Conservation (phyloP, 2,329 filamentous ascomycete species). For the Alternaria brassicae region DNA sequence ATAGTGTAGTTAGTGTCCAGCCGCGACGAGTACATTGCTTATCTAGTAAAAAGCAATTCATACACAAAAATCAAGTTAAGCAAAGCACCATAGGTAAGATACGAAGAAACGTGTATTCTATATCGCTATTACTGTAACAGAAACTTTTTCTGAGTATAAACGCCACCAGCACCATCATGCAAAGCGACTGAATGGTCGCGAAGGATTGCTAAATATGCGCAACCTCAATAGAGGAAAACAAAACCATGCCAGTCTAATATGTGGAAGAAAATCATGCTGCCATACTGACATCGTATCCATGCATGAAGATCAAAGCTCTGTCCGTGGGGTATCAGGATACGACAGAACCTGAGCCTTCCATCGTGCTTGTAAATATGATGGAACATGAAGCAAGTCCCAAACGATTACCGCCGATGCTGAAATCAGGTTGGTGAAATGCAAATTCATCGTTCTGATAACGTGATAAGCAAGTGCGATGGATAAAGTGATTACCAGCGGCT, state of each 20-base stretch:
- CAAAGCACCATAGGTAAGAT: not conserved
- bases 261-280: slow-evolving; percentile 18
- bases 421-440: slow-evolving; percentile 17
- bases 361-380: slow-evolving; percentile 11
- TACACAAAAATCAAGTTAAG: not conserved
- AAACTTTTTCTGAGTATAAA: slow-evolving; percentile 35
- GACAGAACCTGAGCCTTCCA: slow-evolving; percentile 22
- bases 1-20: not conserved
- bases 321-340: slow-evolving; percentile 44
- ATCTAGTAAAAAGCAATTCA: not conserved
- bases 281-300: slow-evolving; percentile 11
- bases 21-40: not conserved
- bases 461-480: slow-evolving; percentile 9
- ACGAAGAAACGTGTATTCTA: slow-evolving; percentile 28
- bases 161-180: slow-evolving; percentile 38
- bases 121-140: slow-evolving; percentile 36
- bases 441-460: slow-evolving; percentile 11
- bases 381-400: slow-evolving; percentile 20
- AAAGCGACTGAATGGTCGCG: slow-evolving; percentile 19
- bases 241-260: slow-evolving; percentile 42
- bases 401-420: slow-evolving; percentile 31
- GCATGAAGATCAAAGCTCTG: slow-evolving; percentile 27
- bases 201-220: slow-evolving; percentile 10
- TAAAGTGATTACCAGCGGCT: slow-evolving; percentile 48
- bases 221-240: slow-evolving; percentile 18